Percentiles rank a stretch among this genome's conserved stretches.
phyloP scores from a whole-genome alignment of 2,329 filamentous ascomycete genomes.

The Xenoacremonium recifei region DNA sequence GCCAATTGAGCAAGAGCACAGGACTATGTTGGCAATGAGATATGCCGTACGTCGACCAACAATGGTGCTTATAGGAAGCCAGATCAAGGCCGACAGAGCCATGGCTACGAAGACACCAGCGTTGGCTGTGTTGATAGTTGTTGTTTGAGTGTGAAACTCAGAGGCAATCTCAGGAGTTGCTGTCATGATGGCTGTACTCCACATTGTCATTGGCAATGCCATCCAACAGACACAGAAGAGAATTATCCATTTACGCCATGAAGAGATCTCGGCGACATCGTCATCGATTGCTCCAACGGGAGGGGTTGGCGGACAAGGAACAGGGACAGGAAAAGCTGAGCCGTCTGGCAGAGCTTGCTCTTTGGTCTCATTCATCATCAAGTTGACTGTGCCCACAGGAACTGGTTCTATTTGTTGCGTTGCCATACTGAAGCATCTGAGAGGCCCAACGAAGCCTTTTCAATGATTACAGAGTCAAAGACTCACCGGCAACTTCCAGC shows the following conservation, averaged over 20 bases:
- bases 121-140: slow-evolving; percentile 21
- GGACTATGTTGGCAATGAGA: slow-evolving; percentile 21
- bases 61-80: slow-evolving; percentile 23
- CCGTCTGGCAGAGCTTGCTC: too few relatives aligned
- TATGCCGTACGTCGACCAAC: slow-evolving; percentile 21
- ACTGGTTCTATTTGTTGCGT: too few relatives aligned
- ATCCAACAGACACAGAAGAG: slow-evolving; percentile 28
- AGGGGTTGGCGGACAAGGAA: too few relatives aligned
- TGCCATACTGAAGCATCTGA: too few relatives aligned
- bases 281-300: slow-evolving; percentile 18
- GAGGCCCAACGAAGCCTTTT: too few relatives aligned
- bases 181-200: slow-evolving; percentile 26
- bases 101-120: slow-evolving; percentile 24
- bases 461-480: too few relatives aligned
- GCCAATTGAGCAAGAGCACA: slow-evolving; percentile 22
- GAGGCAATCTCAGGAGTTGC: slow-evolving; percentile 18
- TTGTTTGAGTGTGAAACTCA: slow-evolving; percentile 7
- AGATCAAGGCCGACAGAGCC: slow-evolving; percentile 22
- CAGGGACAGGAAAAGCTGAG: too few relatives aligned
- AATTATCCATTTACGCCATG: slow-evolving; percentile 26
- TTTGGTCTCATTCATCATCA: too few relatives aligned
- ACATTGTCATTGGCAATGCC: slow-evolving; percentile 27
- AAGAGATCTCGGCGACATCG: slow-evolving; percentile 15
- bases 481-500: too few relatives aligned
- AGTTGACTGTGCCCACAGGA: too few relatives aligned